phyloP scores from a whole-genome alignment of 768 basidiomycete species.

The Leccinum fibrillosum region DNA sequence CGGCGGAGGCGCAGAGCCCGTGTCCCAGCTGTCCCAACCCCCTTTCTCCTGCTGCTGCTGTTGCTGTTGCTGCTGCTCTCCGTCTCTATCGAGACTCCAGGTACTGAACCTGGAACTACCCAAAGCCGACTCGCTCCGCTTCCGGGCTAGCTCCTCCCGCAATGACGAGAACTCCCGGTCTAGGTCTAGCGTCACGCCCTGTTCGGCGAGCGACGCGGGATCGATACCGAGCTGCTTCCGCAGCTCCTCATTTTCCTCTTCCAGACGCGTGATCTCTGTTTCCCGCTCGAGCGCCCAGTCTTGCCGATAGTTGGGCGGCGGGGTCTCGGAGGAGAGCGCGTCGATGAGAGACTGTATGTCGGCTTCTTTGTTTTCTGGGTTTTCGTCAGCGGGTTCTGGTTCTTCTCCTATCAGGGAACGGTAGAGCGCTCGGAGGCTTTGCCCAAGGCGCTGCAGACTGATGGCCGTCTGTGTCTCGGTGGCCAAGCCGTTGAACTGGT shows the following conservation, averaged over 20 bases:
- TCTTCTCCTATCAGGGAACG: conserved; percentile 68
- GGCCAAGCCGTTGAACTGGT: conserved; percentile 52
- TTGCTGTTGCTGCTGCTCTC: conserved; percentile 20
- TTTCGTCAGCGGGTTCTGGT: conserved; percentile 27
- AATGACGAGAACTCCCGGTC: conserved; percentile 36
- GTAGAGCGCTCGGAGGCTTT: conserved; percentile 66
- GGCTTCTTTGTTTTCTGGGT: conserved; percentile 32
- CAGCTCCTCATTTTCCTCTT: conserved; percentile 78
- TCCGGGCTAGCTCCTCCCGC: conserved; percentile 21
- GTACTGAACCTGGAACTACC: conserved; percentile 19
- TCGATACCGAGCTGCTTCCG: conserved; percentile 77
- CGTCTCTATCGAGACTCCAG: conserved; percentile 29
- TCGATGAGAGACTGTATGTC: conserved; percentile 44
- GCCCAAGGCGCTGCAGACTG: conserved; percentile 71
- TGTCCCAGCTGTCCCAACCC: conserved; percentile 29
- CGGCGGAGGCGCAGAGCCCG: conserved; percentile 18
- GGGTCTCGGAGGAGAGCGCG: conserved; percentile 36
- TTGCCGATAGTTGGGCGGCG: conserved; percentile 40
- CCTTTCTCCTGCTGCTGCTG: conserved; percentile 22
- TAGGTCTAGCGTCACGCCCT: conserved; percentile 50
- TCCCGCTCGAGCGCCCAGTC: conserved; percentile 93
- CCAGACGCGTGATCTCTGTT: conserved; percentile 76
- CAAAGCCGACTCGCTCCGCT: conserved; percentile 26
- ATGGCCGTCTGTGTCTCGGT: conserved; percentile 56
- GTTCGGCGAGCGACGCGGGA: conserved; percentile 45